phyloP scores from a whole-genome alignment of 805 yeast species.

The Yarrowia sp. region DNA sequence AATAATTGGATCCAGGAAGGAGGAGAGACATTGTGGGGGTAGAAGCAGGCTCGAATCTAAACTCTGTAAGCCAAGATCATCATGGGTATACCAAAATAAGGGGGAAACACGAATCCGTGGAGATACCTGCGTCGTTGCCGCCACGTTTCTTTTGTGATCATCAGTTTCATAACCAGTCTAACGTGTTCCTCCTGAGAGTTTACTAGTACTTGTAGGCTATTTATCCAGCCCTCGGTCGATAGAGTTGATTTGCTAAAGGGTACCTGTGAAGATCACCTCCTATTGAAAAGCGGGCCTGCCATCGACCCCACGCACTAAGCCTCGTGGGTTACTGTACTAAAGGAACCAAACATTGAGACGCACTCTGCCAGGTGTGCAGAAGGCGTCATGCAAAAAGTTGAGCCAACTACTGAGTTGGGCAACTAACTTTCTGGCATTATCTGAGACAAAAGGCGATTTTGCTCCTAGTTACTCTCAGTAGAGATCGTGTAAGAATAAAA shows the following conservation, averaged over 20 bases:
- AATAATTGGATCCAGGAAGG: too few relatives aligned
- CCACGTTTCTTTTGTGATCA: not conserved
- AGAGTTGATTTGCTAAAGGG: not conserved
- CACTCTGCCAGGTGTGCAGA: slow-evolving; percentile 6
- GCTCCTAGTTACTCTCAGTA: not conserved
- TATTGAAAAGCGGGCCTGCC: too few relatives aligned
- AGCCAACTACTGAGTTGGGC: not conserved
- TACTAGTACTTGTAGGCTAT: not conserved
- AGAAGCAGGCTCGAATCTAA: not conserved
- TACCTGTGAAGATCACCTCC: not conserved
- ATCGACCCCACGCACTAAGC: too few relatives aligned
- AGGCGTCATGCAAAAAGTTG: not conserved
- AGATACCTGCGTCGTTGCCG: slow-evolving; percentile 11
- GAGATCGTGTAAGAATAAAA: not conserved
- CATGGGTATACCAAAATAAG: not conserved
- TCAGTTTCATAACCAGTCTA: not conserved
- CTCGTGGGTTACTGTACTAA: too few relatives aligned
- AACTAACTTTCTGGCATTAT: not conserved
- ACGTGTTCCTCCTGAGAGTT: not conserved
- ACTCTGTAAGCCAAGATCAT: not conserved
- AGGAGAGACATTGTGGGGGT: not conserved
- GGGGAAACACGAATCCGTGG: slow-evolving; percentile 7
- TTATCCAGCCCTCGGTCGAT: not conserved
- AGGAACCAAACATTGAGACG: not conserved
- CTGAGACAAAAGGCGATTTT: not conserved